Percentiles rank a stretch among this genome's conserved stretches.
Conservation (phyloP, 1,284 basidiomycete species). For the Pseudozyma pruni region DNA sequence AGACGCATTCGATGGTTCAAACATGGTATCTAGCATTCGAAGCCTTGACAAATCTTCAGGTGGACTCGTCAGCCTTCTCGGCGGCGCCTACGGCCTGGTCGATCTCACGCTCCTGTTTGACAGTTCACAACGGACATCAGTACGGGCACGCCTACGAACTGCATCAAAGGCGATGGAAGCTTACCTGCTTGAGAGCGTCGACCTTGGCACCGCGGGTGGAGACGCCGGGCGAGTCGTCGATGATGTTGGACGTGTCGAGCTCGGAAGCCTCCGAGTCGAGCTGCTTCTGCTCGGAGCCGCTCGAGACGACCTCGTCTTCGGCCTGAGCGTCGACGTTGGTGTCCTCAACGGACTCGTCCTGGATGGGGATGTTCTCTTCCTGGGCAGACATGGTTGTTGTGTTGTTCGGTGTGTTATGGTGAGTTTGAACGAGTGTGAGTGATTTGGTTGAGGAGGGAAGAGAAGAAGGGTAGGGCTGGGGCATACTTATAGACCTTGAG, state of each 20-base stretch:
- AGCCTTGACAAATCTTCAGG: conserved; percentile 1
- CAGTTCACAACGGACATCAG: neutral
- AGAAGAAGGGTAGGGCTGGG: neutral
- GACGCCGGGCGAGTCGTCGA: conserved; percentile 50
- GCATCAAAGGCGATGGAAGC: neutral
- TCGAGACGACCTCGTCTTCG: conserved; percentile 36
- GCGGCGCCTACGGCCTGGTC: conserved; percentile 47
- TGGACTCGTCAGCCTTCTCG: conserved; percentile 25
- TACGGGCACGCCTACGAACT: no score
- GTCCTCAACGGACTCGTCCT: conserved; percentile 45
- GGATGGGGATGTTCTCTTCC: conserved; percentile 42
- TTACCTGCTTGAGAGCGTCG: conserved; percentile 50
- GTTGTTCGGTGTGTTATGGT: conserved; percentile 1
- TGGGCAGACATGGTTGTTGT: conserved; percentile 35
- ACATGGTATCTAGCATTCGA: conserved; percentile 18
- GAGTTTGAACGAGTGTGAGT: conserved; percentile 10
- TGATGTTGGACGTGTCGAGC: conserved; percentile 50
- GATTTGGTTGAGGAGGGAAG: neutral
- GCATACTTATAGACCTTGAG: conserved; percentile 14
- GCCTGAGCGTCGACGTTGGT: conserved; percentile 50
- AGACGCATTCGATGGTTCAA: neutral
- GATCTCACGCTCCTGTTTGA: conserved; percentile 42
- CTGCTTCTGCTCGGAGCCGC: conserved; percentile 40
- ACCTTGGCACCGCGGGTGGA: conserved; percentile 48
- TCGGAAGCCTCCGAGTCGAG: conserved; percentile 36